Evolutionary conservation across 2,329 filamentous ascomycete species (phyloP).

Genomic region (Fusarium subglutinans): DNA sequence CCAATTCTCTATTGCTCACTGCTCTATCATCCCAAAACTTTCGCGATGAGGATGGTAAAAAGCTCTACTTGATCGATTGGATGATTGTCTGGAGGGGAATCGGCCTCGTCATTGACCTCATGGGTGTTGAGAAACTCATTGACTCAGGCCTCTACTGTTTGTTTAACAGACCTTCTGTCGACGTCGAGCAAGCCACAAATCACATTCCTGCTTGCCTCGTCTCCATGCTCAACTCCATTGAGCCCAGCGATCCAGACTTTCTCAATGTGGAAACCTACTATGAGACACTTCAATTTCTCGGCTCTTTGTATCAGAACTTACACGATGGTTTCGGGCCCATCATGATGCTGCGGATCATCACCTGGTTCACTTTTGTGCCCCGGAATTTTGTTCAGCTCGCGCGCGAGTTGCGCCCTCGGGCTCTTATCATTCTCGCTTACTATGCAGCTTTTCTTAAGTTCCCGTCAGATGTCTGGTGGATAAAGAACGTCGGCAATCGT

Average conservation of each 20-base stretch:
- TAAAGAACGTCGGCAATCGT: conserved; percentile 55
- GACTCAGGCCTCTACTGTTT: conserved; percentile 57
- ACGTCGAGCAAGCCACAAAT: conserved; percentile 53
- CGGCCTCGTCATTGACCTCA: conserved; percentile 56
- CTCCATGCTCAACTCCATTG: conserved; percentile 59
- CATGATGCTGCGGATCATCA: conserved; percentile 60
- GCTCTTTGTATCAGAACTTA: conserved; percentile 62
- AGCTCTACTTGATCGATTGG: conserved; percentile 65
- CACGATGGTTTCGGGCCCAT: conserved; percentile 54
- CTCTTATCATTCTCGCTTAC: conserved; percentile 62
- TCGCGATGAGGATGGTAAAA: conserved; percentile 55
- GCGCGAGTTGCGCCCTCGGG: conserved; percentile 53
- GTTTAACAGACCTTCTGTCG: conserved; percentile 60
- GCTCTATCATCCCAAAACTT: conserved; percentile 62
- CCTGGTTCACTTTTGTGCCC: conserved; percentile 63
- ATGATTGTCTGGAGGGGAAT: conserved; percentile 65
- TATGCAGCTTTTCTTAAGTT: conserved; percentile 62
- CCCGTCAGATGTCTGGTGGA: conserved; percentile 59
- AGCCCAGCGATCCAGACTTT: conserved; percentile 54
- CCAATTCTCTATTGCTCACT: conserved; percentile 61
- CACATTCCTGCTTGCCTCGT: conserved; percentile 60
- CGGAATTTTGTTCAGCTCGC: conserved; percentile 55
- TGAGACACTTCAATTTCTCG: conserved; percentile 58
- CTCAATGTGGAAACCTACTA: conserved; percentile 54
- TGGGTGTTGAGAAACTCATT: conserved; percentile 40